phyloP scores from a whole-genome alignment of 1,284 basidiomycete genomes.

The Phellopilus nigrolimitatus region DNA sequence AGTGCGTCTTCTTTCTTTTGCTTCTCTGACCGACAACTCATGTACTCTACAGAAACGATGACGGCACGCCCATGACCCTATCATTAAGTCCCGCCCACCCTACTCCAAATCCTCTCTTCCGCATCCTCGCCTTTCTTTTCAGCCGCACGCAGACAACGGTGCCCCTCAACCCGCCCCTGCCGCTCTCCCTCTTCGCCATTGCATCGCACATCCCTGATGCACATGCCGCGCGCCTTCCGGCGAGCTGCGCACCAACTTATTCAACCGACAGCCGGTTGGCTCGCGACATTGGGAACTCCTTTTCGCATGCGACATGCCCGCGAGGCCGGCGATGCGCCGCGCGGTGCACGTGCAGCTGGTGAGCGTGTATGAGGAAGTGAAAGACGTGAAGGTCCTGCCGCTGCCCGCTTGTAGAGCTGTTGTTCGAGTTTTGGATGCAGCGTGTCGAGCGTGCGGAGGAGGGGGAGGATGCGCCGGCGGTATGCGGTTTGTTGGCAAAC shows the following conservation, averaged over 20 bases:
- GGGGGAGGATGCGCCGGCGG: constrained; percentile 40
- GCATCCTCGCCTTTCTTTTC: constrained; percentile 10
- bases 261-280: too few species aligned
- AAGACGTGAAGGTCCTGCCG: constrained; percentile 65
- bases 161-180: too few species aligned
- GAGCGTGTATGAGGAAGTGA: constrained; percentile 55
- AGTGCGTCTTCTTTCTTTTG: constrained; percentile 11
- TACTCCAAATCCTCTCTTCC: constrained; percentile 10
- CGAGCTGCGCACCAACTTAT: too few species aligned
- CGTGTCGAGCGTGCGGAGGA: constrained; percentile 34
- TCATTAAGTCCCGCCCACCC: constrained; percentile 1
- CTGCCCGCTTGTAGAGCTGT: constrained; percentile 51
- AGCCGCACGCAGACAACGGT: constrained; percentile 28
- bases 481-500: constrained; percentile 61
- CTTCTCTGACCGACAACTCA: not conserved
- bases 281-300: too few species aligned
- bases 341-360: constrained; percentile 53
- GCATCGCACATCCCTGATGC: too few species aligned
- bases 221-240: too few species aligned
- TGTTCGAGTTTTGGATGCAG: constrained; percentile 48
- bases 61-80: constrained; percentile 9
- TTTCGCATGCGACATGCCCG: constrained; percentile 36
- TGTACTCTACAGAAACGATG: constrained; percentile 6
- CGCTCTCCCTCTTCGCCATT: too few species aligned
- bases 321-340: constrained; percentile 50